These are phyloP conservation scores for Blastobotrys americana DNA, from an alignment of 805 yeast genomes.

Conservation along the genomic window DNA sequence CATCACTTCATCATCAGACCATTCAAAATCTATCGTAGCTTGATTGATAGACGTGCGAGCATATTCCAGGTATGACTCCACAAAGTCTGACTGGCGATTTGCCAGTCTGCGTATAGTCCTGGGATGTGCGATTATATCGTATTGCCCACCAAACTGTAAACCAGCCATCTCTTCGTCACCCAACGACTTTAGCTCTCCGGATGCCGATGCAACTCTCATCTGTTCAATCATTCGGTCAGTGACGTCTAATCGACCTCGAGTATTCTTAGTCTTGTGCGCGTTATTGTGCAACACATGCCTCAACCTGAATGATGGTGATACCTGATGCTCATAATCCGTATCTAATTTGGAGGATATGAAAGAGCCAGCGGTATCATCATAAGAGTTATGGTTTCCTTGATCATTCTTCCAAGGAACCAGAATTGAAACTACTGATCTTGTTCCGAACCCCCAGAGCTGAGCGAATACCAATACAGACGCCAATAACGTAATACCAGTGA, in stretches of 20 bases:
- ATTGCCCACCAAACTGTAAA: slow-evolving; percentile 15
- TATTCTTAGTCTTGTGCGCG: slow-evolving; percentile 37
- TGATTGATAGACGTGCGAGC: slow-evolving; percentile 33
- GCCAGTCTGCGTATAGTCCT: slow-evolving; percentile 33
- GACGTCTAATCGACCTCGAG: slow-evolving; percentile 44
- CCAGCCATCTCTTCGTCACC: slow-evolving; percentile 23
- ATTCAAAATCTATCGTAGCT: slow-evolving; percentile 39
- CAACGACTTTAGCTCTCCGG: slow-evolving; percentile 38
- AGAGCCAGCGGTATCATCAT: too few species aligned
- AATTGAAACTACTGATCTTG: too few species aligned
- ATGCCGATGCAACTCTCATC: slow-evolving; percentile 3
- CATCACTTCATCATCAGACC: slow-evolving; percentile 48
- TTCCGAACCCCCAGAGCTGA: too few species aligned
- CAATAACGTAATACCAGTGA: too few species aligned
- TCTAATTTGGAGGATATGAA: too few species aligned
- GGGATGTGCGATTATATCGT: slow-evolving; percentile 6
- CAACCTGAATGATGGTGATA: slow-evolving; percentile 29
- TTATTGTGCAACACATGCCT: slow-evolving; percentile 60
- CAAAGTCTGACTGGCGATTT: slow-evolving; percentile 49
- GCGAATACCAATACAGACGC: too few species aligned
- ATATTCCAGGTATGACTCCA: slow-evolving; percentile 59
- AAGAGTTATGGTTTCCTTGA: too few species aligned
- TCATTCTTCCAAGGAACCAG: too few species aligned
- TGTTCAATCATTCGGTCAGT: neutral
- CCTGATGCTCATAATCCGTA: too few species aligned